phyloP scores from a whole-genome alignment of 148 eudicot genomes.

The Persicaria tinctoria region DNA sequence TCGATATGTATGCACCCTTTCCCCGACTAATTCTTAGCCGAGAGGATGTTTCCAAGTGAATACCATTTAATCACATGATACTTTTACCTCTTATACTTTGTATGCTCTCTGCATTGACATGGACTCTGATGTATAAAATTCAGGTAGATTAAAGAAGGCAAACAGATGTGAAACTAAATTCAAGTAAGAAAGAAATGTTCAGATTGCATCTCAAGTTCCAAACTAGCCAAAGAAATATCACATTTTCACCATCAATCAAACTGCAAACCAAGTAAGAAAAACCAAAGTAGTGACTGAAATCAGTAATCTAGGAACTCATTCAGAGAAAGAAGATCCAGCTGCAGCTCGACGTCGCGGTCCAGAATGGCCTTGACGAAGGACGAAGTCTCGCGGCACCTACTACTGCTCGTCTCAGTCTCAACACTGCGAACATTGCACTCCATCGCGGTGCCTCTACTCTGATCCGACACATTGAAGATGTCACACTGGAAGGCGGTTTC shows the following conservation, averaged over 20 bases:
- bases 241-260: neutral
- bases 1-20: no score
- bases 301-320: constrained; percentile 12
- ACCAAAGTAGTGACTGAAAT: neutral
- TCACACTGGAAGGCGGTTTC: neutral
- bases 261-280: neutral
- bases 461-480: neutral
- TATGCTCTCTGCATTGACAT: no score
- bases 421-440: neutral
- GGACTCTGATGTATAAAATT: no score
- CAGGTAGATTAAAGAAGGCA: no score
- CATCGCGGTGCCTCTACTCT: neutral
- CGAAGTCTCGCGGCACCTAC: neutral
- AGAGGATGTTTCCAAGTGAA: no score
- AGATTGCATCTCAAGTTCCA: neutral
- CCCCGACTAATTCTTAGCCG: no score
- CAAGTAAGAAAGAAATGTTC: neutral
- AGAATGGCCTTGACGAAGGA: constrained; percentile 8
- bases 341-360: constrained; percentile 6
- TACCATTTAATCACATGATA: no score
- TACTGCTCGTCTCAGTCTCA: neutral
- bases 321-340: constrained; percentile 8
- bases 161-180: neutral
- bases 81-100: no score
- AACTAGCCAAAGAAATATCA: neutral